Evolutionary conservation across 306 rosid species (phyloP), one percentile per base, ranked within the genome.

Genomic region (Rosa lucieae): DNA sequence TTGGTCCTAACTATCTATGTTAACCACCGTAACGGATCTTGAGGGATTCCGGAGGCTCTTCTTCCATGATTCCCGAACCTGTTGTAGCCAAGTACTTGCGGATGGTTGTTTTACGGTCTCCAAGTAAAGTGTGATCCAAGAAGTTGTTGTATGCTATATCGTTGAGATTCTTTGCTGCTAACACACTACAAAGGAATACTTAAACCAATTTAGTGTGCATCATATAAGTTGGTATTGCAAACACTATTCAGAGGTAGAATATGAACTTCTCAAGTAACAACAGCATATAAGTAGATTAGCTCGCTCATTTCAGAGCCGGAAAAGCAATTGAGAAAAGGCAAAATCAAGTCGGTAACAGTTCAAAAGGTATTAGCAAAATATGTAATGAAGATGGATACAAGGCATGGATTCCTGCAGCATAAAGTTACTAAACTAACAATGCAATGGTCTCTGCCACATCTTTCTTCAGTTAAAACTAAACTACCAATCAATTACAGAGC

Each of bases 31-130:
- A 94, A 21, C 97, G 93, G 47, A 71, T 77, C 85, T 87, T 92
- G 79, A 92, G 90, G 81, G 97, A 83, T 71, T 92, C 97, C 20
- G 97, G 99, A 49, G 97, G 99, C 61, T 94, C 92, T 83, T 94
- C 99, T 85, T 92, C 92, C 99, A 94, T 92, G 81, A 94, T 94
- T 67, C 97, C 95, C 29, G 91, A 77, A 79, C 99, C 97, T 29
- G 88, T 72, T 43, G 92, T 77, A 23, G 91, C 89, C 79, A 94
- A 81, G 85, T 94, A 92, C 58, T 84, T 84, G 1, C 92, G 92
- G 63, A 95, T 91, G 61, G 94, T 92, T 51, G 99, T 92, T 84
- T 83, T 89, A 21, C 98, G 95, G 85, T 95, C 96, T 59, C 95
- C 97, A 40, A 95, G 99, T 67, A 86, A 95, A 80, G 97, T 95